Conservation (phyloP, 2,329 filamentous ascomycete species). For the Knufia fluminis region DNA sequence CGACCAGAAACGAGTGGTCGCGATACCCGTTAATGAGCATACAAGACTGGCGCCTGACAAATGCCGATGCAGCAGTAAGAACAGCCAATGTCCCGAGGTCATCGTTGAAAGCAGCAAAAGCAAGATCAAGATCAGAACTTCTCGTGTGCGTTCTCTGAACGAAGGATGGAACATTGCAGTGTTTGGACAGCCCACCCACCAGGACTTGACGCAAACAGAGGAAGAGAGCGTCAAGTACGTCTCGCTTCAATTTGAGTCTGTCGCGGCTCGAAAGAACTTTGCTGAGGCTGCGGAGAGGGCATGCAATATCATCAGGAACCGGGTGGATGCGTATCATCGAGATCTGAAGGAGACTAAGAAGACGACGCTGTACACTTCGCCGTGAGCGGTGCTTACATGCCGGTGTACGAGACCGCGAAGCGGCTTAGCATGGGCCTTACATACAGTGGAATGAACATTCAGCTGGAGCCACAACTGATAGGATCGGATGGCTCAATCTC, state of each 20-base stretch:
- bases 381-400: too few species aligned
- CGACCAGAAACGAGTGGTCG: neutral
- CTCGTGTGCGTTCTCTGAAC: neutral
- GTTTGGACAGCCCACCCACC: neutral
- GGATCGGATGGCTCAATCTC: too few species aligned
- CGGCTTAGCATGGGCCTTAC: too few species aligned
- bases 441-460: too few species aligned
- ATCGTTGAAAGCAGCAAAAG: neutral
- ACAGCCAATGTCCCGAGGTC: neutral
- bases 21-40: neutral
- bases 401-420: too few species aligned
- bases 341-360: neutral
- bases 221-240: slow-evolving; percentile 5
- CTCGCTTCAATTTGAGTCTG: neutral
- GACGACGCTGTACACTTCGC: neutral
- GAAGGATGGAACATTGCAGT: slow-evolving; percentile 9
- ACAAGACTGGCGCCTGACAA: slow-evolving; percentile 4
- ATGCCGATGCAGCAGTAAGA: slow-evolving; percentile 5
- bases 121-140: neutral
- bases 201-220: neutral
- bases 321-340: neutral
- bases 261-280: neutral
- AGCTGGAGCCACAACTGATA: too few species aligned
- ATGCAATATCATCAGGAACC: neutral
- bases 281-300: neutral